These are phyloP conservation scores for Macrocybe sp. DNA, from an alignment of 1,284 basidiomycete genomes.

Conservation along the genomic window DNA sequence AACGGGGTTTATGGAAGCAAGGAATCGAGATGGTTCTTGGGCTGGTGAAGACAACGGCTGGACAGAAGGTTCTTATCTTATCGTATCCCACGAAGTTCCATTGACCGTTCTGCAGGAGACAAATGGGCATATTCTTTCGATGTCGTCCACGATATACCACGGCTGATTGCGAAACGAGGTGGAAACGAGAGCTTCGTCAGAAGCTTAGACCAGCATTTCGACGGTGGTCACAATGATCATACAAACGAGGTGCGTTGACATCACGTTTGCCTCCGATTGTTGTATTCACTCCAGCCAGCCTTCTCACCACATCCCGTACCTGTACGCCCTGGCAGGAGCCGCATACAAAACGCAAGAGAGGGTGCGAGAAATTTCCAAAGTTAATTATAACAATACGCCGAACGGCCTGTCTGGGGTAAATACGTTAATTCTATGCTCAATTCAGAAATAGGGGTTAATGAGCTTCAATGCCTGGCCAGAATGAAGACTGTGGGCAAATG, in stretches of 20 bases:
- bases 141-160: constrained; percentile 66
- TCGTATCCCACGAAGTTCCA: not conserved
- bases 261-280: not conserved
- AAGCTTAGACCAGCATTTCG: constrained; percentile 74
- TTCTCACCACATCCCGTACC: constrained; percentile 79
- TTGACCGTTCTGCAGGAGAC: constrained; percentile 39
- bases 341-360: constrained; percentile 66
- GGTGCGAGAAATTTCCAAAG: constrained; percentile 57
- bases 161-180: constrained; percentile 61
- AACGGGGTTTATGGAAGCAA: constrained; percentile 80
- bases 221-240: constrained; percentile 79
- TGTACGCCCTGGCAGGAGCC: constrained; percentile 69
- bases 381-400: constrained; percentile 64
- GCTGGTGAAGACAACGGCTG: constrained; percentile 68
- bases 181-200: constrained; percentile 60
- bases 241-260: constrained; percentile 62
- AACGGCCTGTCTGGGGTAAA: constrained; percentile 63
- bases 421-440: constrained; percentile 3
- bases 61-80: constrained; percentile 53
- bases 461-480: constrained; percentile 33
- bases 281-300: constrained; percentile 30
- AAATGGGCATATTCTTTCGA: constrained; percentile 82
- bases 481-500: constrained; percentile 90
- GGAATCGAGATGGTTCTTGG: constrained; percentile 64
- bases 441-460: not conserved